Base-by-base conservation (phyloP, 306 rosid species). In the Sicyos edulis region DNA sequence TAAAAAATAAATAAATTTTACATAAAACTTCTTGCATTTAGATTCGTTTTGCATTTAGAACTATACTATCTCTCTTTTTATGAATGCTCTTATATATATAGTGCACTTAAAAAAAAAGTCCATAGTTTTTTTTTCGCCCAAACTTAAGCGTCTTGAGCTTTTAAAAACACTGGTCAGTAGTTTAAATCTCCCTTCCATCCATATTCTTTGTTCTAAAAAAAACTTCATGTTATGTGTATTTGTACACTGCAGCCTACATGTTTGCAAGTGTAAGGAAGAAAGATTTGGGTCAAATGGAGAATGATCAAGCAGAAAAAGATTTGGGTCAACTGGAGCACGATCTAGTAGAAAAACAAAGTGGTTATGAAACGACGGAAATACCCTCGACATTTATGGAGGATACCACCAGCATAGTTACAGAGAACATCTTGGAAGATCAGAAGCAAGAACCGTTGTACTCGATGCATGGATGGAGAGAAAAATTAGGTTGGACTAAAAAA, bases 381-480 rank as follows among this genome's bases (percentile, higher is more conserved):
- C 83, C 79, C 71, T 75, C 84, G 29, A 78, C 85, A 19, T 76
- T 80, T 47, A 62, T 74, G 79, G 66, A 78, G 44, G 72, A 37
- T 42, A 24, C 86, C 68, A 8, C 69, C 19, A 74, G 78, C 53
- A 54, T 82, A 16, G 51, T 63, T 73, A 78, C 82, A 26, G 86
- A 87, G 26, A 81, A 80, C 14, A 80, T 84, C 62, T 78, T 87
- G 3, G 92, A 84, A 75, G 89, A 81, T 62, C 83, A 76, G 76
- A 77, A 64, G 26, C 95, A 71, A 14, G 55, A 88, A 82, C 73
- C 83, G 75, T 78, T 84, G 75, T 49, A 75, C 71, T 85, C 89
- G 90, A 77, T 87, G 65, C 86, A 78, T 87, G 83, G 74, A 84
- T 73, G 91, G 85, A 65, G 91, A 86, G 82, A 87, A 82, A 79